Evolutionary conservation across 805 yeast genomes (phyloP).

Genomic region (Candida coleopterorum): DNA sequence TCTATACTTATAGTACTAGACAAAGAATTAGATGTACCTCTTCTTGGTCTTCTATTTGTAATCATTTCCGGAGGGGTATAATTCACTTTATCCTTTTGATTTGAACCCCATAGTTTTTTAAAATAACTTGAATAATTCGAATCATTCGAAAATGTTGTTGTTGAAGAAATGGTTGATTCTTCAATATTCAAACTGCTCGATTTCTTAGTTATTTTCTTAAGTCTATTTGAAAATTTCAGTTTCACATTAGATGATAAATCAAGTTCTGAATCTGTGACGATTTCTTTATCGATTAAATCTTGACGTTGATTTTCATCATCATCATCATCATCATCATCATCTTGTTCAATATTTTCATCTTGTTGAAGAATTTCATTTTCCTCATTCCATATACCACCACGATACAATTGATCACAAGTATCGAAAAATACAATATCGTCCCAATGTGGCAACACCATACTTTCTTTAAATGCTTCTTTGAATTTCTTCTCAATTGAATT

Average conservation of each 20-base stretch:
- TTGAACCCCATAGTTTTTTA: slow-evolving; percentile 45
- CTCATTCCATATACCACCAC: slow-evolving; percentile 91
- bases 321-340: slow-evolving; percentile 6
- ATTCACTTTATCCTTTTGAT: slow-evolving; percentile 10
- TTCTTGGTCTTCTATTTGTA: slow-evolving; percentile 44
- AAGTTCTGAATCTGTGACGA: slow-evolving; percentile 7
- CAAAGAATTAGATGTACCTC: not conserved
- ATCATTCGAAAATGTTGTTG: not conserved
- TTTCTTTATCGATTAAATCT: not conserved
- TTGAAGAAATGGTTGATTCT: not conserved
- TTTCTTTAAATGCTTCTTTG: slow-evolving; percentile 71
- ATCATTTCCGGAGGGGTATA: slow-evolving; percentile 65
- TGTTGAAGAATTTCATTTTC: not conserved
- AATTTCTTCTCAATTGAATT: slow-evolving; percentile 74
- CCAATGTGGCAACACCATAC: slow-evolving; percentile 82
- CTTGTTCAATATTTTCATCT: not conserved
- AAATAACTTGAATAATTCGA: slow-evolving; percentile 28
- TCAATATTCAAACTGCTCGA: slow-evolving; percentile 14
- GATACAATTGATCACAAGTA: slow-evolving; percentile 63
- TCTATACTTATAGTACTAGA: slow-evolving; percentile 6
- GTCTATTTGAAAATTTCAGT: slow-evolving; percentile 14
- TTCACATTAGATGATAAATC: slow-evolving; percentile 6
- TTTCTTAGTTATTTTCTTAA: slow-evolving; percentile 22
- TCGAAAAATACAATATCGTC: slow-evolving; percentile 77
- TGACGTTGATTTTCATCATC: not conserved